Conservation (phyloP, 2,329 filamentous ascomycete genomes). For the Aspergillus udagawae region DNA sequence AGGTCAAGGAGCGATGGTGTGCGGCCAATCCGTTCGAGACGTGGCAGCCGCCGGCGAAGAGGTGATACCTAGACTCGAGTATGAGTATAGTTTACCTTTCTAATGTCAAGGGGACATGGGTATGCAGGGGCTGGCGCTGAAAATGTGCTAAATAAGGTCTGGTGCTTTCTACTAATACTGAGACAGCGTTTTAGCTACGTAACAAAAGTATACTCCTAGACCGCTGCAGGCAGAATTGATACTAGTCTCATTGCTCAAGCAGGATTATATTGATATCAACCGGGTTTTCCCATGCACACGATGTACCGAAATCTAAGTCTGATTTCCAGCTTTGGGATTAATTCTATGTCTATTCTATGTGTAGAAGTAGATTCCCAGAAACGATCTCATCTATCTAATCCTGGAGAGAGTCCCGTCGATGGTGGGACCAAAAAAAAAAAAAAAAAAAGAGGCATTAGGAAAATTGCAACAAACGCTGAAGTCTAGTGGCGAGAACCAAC, state of each 20-base stretch:
- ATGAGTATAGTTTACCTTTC: background rate
- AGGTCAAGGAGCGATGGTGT: conserved; percentile 41
- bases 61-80: background rate
- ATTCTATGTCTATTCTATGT: conserved; percentile 8
- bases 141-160: background rate
- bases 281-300: background rate
- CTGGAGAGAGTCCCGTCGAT: background rate
- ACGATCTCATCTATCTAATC: background rate
- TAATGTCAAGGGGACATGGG: background rate
- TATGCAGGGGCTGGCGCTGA: background rate
- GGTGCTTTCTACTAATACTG: background rate
- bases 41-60: conserved; percentile 17
- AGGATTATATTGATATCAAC: background rate
- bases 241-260: background rate
- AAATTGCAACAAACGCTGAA: conserved; percentile 13
- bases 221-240: background rate
- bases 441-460: conserved; percentile 2
- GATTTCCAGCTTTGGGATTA: background rate
- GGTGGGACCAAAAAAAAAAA: conserved; percentile 3
- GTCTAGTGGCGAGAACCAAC: conserved; percentile 19
- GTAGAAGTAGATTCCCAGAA: conserved; percentile 4
- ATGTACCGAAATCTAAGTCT: background rate
- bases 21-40: conserved; percentile 33
- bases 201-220: background rate
- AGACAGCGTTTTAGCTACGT: background rate